Evolutionary conservation across 2,329 filamentous ascomycete species (phyloP).

Genomic region (Colletotrichum acutatum): DNA sequence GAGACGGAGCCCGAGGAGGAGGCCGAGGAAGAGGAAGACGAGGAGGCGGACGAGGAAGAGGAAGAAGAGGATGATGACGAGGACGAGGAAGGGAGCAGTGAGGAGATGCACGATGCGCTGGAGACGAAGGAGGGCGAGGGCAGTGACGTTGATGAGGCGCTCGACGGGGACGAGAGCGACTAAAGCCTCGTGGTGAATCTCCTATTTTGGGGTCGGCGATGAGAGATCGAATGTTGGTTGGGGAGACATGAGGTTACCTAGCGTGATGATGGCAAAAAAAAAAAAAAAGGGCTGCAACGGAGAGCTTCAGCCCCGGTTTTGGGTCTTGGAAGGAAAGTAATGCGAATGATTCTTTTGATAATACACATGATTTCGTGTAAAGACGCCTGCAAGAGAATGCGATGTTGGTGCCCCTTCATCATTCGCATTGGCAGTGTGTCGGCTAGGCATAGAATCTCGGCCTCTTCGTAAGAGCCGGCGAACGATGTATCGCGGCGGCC

Average conservation of each 20-base stretch:
- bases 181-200: slow-evolving; percentile 40
- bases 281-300: not conserved
- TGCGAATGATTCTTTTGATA: not conserved
- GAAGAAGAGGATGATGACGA: slow-evolving; percentile 57
- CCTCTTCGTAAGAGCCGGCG: not conserved
- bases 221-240: not conserved
- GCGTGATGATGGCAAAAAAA: not conserved
- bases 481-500: not conserved
- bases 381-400: not conserved
- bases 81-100: slow-evolving; percentile 64
- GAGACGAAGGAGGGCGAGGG: slow-evolving; percentile 61
- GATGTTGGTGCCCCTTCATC: not conserved
- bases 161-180: slow-evolving; percentile 72
- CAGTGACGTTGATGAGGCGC: slow-evolving; percentile 68
- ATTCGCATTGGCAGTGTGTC: not conserved
- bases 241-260: not conserved
- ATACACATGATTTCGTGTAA: not conserved
- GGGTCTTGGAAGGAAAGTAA: not conserved
- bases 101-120: slow-evolving; percentile 63
- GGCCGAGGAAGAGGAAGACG: slow-evolving; percentile 59
- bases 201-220: not conserved
- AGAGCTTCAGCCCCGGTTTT: not conserved
- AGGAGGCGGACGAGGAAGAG: slow-evolving; percentile 56
- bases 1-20: slow-evolving; percentile 57
- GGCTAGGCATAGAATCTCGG: not conserved